phyloP scores from a whole-genome alignment of 2,329 filamentous ascomycete species.

The Pseudocercospora macadamiae region DNA sequence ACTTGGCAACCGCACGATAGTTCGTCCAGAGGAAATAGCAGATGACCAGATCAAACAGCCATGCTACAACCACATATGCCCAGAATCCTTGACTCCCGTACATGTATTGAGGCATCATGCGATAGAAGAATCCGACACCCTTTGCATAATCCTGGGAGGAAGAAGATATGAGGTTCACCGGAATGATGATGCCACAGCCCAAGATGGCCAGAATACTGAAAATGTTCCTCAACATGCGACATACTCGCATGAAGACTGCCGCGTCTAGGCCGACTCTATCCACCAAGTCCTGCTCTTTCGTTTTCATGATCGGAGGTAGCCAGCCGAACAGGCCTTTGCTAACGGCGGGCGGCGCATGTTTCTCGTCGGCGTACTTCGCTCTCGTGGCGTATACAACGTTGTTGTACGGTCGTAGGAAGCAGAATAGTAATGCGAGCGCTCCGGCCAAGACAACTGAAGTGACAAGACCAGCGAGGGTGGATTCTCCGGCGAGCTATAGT shows the following conservation, averaged over 20 bases:
- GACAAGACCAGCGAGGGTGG: constrained; percentile 76
- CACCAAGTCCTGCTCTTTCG: constrained; percentile 75
- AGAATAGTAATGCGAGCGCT: constrained; percentile 79
- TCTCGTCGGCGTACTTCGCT: constrained; percentile 87
- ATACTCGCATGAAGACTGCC: constrained; percentile 84
- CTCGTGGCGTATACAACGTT: constrained; percentile 92
- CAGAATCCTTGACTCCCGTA: constrained; percentile 52
- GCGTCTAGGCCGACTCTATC: constrained; percentile 90
- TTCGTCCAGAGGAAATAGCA: constrained; percentile 87
- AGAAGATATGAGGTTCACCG: constrained; percentile 62
- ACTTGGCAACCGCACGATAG: constrained; percentile 70
- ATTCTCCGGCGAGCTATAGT: constrained; percentile 58
- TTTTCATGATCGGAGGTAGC: constrained; percentile 76
- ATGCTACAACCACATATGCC: constrained; percentile 62
- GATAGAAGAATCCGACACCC: constrained; percentile 50
- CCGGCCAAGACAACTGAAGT: constrained; percentile 77
- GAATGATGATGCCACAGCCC: constrained; percentile 77
- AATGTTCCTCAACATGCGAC: constrained; percentile 89
- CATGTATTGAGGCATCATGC: constrained; percentile 61
- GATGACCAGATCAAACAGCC: constrained; percentile 73
- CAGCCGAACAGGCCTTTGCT: constrained; percentile 88
- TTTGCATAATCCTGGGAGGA: constrained; percentile 29
- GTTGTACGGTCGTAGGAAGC: constrained; percentile 86
- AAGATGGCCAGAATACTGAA: constrained; percentile 74
- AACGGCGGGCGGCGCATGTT: constrained; percentile 83